A percentile compares a stretch with the other conserved stretches of the same genome.
Conservation (phyloP, 1,139 yeast species). For the Lodderomyces margitis region DNA sequence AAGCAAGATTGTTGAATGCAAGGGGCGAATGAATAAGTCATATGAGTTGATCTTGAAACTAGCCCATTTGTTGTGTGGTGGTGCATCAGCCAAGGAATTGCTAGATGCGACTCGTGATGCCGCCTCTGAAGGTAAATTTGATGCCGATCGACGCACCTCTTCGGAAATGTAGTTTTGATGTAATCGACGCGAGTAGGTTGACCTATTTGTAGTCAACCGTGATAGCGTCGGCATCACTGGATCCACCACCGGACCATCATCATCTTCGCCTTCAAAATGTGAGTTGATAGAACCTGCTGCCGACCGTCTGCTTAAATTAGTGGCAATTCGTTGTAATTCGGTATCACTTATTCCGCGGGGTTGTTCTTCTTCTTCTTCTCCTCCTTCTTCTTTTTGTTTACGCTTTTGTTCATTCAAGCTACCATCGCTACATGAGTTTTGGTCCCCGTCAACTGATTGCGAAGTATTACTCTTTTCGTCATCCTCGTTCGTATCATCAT, state of each 20-base stretch:
- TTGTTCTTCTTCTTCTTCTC: neutral
- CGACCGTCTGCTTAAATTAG: conserved; percentile 11
- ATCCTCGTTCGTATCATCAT: conserved; percentile 16
- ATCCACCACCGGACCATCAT: conserved; percentile 34
- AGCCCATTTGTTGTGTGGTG: conserved; percentile 14
- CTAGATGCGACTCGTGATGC: neutral
- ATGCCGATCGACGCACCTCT: conserved; percentile 21
- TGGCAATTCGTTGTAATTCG: conserved; percentile 18
- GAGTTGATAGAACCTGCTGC: conserved; percentile 7
- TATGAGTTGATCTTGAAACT: conserved; percentile 27
- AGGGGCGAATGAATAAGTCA: conserved; percentile 45
- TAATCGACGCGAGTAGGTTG: conserved; percentile 31
- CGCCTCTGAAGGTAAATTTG: conserved; percentile 9
- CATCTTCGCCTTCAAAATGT: conserved; percentile 15
- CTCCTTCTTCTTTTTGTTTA: neutral
- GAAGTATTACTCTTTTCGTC: conserved; percentile 2
- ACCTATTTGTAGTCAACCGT: conserved; percentile 33
- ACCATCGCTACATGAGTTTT: neutral
- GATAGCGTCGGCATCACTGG: conserved; percentile 39
- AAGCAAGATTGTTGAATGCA: conserved; percentile 51
- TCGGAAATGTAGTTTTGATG: conserved; percentile 25
- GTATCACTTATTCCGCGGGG: conserved; percentile 2
- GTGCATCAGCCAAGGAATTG: neutral
- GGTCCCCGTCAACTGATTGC: neutral
- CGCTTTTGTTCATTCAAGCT: neutral